phyloP scores from a whole-genome alignment of 106 monocot genomes.

The Platanthera guangdongensis region DNA sequence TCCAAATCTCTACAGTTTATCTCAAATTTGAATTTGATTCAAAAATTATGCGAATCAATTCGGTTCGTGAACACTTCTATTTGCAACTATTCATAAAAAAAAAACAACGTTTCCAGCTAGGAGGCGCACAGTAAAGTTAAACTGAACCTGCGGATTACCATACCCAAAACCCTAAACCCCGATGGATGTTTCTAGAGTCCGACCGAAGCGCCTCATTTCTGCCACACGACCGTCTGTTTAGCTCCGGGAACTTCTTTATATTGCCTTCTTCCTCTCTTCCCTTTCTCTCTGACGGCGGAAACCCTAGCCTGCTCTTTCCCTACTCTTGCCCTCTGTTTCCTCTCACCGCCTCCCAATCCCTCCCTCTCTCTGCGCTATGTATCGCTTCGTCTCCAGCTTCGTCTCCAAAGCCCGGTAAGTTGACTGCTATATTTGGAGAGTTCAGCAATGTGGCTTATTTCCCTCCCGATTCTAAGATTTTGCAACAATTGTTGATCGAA shows the following conservation, averaged over 20 bases:
- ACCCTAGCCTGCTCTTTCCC: not conserved
- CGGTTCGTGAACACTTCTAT: too few species aligned
- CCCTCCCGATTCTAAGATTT: not conserved
- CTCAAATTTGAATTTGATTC: too few species aligned
- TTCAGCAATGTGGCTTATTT: not conserved
- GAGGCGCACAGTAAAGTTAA: not conserved
- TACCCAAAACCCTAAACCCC: conserved; percentile 1
- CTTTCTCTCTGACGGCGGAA: not conserved
- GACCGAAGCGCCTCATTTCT: not conserved
- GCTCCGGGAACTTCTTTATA: not conserved
- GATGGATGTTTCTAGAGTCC: not conserved
- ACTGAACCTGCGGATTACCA: not conserved
- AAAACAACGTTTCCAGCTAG: not conserved
- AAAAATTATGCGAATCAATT: too few species aligned
- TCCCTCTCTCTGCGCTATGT: conserved; percentile 14
- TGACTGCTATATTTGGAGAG: too few species aligned
- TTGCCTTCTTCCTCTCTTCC: not conserved
- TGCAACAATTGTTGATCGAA: not conserved
- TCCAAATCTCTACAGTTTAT: too few species aligned
- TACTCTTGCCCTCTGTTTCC: not conserved
- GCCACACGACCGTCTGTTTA: not conserved
- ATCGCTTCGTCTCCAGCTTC: conserved; percentile 20
- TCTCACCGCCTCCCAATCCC: not conserved
- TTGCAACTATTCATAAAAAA: too few species aligned
- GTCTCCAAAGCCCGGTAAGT: conserved; percentile 30